Base-by-base conservation (phyloP, 306 rosid genomes). In the Citrullus colocynthis region DNA sequence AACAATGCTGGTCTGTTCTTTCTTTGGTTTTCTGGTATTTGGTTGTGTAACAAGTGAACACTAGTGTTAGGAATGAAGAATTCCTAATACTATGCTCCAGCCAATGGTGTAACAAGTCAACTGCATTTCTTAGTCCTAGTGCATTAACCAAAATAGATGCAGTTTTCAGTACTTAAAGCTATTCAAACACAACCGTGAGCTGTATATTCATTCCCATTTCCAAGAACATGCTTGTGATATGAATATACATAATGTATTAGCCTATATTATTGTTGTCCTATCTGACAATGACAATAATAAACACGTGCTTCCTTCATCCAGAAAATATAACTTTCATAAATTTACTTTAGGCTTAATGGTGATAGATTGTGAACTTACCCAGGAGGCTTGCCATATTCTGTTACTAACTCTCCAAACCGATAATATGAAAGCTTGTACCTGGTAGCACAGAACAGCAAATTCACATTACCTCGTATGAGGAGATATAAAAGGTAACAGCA, bases 311-410 rank as follows among this genome's bases (percentile, higher is more conserved):
- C 69, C 18, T 56, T 56, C 66, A n/a, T 36, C 30, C 12, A 55
- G 52, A 75, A 56, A 75, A 34, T 11, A 75, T 15, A 2, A 24
- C 37, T 2, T 12, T 66, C 58, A 24, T 11, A 48, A 65, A 13
- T 20, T 21, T 41, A 21, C 39, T 45, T 24, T 3, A 71, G 58
- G 3, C 32, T 34, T 59, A 76, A 42, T 56, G 79, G 28, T 52
- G 57, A 57, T 20, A 77, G 64, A 54, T 45, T 28, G 3, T 41
- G 73, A 79, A 86, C 96, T 86, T 85, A 92, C 99, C 99, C 99
- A 2, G 99, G 90, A 54, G 98, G 99, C 82, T 87, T 96, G 60
- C 99, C 99, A 89, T 96, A 93, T 85, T 96, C 99, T 36, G 99
- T 96, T 16, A 91, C 88, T 83, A 96, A 84, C 90, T 96, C 99